These are phyloP conservation scores for Aspergillus floridensis DNA, from an alignment of 2,329 filamentous ascomycete genomes.

Conservation along the genomic window DNA sequence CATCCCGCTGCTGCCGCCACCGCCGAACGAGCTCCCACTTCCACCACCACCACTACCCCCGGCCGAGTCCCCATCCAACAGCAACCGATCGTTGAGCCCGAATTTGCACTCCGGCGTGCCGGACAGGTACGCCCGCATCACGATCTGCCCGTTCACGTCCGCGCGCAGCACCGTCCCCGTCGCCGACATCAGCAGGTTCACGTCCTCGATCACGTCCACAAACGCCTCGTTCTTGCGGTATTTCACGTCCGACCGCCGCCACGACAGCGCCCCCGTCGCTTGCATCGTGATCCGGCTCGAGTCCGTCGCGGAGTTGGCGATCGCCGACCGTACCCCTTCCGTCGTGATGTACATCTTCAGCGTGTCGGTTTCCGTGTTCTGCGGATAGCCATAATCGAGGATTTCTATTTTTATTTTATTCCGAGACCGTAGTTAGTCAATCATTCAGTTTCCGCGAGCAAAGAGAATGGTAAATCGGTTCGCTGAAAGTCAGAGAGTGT, in stretches of 20 bases:
- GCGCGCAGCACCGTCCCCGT: constrained; percentile 91
- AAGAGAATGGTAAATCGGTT: too few species aligned
- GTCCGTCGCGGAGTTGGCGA: constrained; percentile 68
- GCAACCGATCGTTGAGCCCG: constrained; percentile 88
- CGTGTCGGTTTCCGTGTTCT: constrained; percentile 98
- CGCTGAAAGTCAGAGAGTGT: too few species aligned
- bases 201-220: constrained; percentile 98
- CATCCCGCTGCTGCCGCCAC: constrained; percentile 65
- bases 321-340: constrained; percentile 88
- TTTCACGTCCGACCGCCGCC: constrained; percentile 95
- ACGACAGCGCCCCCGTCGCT: constrained; percentile 92
- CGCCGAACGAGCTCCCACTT: constrained; percentile 46
- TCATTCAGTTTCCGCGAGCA: too few species aligned
- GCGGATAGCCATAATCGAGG: constrained; percentile 96
- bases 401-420: constrained; percentile 63
- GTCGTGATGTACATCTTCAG: constrained; percentile 99
- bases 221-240: constrained; percentile 99
- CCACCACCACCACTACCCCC: constrained; percentile 34
- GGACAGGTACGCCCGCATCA: constrained; percentile 96
- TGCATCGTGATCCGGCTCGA: constrained; percentile 99
- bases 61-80: constrained; percentile 76
- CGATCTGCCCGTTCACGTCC: constrained; percentile 94
- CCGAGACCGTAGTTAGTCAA: too few species aligned
- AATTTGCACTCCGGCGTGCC: constrained; percentile 99
- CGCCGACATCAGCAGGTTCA: constrained; percentile 98